A percentile compares a stretch with the other conserved stretches of the same genome.
Conservation (phyloP, 345 rosid genomes). For the Citrus australasica region DNA sequence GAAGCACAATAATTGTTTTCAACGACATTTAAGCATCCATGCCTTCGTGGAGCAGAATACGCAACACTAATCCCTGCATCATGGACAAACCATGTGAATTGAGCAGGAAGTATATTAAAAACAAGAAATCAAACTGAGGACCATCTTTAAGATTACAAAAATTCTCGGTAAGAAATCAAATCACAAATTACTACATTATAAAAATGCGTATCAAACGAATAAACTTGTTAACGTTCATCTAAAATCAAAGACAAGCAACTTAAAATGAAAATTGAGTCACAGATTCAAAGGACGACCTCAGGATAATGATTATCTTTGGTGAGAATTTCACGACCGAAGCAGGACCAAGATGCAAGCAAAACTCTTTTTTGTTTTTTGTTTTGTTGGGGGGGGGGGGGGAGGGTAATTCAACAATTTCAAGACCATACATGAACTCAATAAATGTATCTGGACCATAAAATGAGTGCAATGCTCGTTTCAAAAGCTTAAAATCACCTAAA, state of each 20-base stretch:
- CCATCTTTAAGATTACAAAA: neutral
- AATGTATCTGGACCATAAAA: neutral
- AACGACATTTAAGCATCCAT: conserved; percentile 79
- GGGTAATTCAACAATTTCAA: neutral
- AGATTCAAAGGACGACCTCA: neutral
- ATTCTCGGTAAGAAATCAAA: neutral
- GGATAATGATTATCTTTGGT: neutral
- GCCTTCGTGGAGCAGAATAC: conserved; percentile 76
- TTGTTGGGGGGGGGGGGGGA: neutral
- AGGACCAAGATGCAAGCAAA: neutral
- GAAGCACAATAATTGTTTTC: conserved; percentile 94
- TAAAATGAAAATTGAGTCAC: neutral
- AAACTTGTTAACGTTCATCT: neutral
- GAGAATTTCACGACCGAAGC: neutral
- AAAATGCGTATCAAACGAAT: neutral
- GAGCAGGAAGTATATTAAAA: conserved; percentile 7
- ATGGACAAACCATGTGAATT: conserved; percentile 18
- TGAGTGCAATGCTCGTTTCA: neutral
- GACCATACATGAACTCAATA: neutral
- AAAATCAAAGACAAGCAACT: neutral
- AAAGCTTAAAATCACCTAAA: neutral
- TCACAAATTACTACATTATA: neutral
- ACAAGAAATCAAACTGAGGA: neutral
- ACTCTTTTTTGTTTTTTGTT: too few relatives aligned
- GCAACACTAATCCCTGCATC: conserved; percentile 70